These are phyloP conservation scores for Beta lomatogona DNA, from an alignment of 179 eudicot species.

Conservation along the genomic window DNA sequence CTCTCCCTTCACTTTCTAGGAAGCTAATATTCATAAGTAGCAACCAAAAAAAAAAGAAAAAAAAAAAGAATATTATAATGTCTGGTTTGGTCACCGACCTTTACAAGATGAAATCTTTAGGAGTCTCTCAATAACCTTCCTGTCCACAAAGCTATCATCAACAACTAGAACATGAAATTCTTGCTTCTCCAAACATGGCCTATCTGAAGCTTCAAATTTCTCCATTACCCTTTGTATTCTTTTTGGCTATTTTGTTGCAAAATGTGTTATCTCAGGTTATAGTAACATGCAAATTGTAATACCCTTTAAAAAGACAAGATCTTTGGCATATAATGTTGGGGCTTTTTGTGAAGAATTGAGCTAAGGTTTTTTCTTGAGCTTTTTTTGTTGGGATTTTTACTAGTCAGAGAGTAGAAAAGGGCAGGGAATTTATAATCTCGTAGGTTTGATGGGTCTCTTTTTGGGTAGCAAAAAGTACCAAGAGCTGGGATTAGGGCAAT, in stretches of 20 bases:
- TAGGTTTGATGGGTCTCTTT: constrained; percentile 10
- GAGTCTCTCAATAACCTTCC: constrained; percentile 63
- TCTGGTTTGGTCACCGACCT: constrained; percentile 38
- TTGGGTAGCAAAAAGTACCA: constrained; percentile 44
- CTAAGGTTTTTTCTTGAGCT: constrained; percentile 3
- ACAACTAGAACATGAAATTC: constrained; percentile 75
- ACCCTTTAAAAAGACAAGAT: constrained; percentile 12
- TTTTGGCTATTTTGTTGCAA: not conserved
- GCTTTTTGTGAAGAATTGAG: constrained; percentile 30
- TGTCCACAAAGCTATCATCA: constrained; percentile 69
- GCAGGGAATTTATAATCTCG: not conserved
- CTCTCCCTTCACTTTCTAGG: no score
- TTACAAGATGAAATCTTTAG: constrained; percentile 60
- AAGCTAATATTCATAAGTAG: no score
- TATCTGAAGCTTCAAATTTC: constrained; percentile 19
- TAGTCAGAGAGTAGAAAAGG: constrained; percentile 10
- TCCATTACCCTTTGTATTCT: not conserved
- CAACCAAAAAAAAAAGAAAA: no score
- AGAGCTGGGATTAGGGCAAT: constrained; percentile 45
- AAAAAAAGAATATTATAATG: not conserved
- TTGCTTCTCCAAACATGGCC: constrained; percentile 28
- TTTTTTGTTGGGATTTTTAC: no score
- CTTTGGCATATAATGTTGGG: constrained; percentile 20
- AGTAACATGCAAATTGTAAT: not conserved
- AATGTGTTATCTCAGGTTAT: not conserved